These are phyloP conservation scores for Mollisiaceae sp. DNA, from an alignment of 2,329 filamentous ascomycete species.

Conservation along the genomic window DNA sequence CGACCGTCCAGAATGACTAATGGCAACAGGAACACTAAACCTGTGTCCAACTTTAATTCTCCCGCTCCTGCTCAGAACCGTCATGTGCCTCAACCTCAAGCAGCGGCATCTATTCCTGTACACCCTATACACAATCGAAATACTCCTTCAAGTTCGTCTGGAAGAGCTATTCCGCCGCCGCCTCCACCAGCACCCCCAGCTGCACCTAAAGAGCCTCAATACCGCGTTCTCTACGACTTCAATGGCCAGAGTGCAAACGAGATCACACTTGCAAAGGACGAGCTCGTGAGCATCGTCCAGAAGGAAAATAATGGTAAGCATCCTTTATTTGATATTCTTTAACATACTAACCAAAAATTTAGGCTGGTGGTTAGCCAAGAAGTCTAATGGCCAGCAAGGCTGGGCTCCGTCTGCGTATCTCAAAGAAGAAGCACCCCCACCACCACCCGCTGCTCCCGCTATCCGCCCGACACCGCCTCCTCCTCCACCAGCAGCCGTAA, in stretches of 20 bases:
- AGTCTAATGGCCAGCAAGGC: conserved; percentile 74
- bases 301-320: conserved; percentile 91
- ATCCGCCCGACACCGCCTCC: conserved; percentile 57
- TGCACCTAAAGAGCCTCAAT: conserved; percentile 72
- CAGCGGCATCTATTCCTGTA: background rate
- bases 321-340: background rate
- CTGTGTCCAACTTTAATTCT: conserved; percentile 33
- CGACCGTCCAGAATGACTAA: conserved; percentile 73
- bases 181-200: conserved; percentile 70
- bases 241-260: conserved; percentile 83
- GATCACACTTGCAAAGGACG: conserved; percentile 77
- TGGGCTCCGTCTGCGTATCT: conserved; percentile 96
- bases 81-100: conserved; percentile 41
- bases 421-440: conserved; percentile 73
- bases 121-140: conserved; percentile 55
- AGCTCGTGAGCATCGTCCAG: conserved; percentile 87
- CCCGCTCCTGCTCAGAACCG: conserved; percentile 26
- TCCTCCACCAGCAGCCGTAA: conserved; percentile 57
- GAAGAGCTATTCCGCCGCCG: conserved; percentile 58
- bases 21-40: conserved; percentile 43
- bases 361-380: conserved; percentile 98
- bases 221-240: conserved; percentile 93
- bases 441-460: conserved; percentile 61
- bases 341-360: conserved; percentile 43
- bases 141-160: conserved; percentile 56